Conservation (phyloP, 2,329 filamentous ascomycete species). For the Fusarium anguioides region DNA sequence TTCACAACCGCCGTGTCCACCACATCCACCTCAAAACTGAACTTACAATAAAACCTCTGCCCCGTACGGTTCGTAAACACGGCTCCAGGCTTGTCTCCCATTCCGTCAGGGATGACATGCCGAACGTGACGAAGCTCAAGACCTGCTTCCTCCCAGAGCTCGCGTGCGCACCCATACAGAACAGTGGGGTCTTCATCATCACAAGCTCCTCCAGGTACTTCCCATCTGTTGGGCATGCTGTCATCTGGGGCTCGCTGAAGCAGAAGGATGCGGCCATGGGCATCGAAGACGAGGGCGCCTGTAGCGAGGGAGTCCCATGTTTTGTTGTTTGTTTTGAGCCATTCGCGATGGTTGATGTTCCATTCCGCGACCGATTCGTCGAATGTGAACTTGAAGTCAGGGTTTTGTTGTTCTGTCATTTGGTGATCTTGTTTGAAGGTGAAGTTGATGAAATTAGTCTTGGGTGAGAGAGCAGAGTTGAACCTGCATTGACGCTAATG, state of each 20-base stretch:
- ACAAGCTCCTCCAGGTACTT: slow-evolving; percentile 61
- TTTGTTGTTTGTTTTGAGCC: slow-evolving; percentile 42
- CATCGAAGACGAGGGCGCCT: slow-evolving; percentile 52
- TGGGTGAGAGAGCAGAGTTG: neutral
- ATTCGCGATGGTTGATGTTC: slow-evolving; percentile 42
- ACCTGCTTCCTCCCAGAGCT: slow-evolving; percentile 61
- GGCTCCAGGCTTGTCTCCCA: slow-evolving; percentile 33
- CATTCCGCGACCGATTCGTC: slow-evolving; percentile 39
- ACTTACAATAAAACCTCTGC: slow-evolving; percentile 46
- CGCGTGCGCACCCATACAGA: slow-evolving; percentile 57
- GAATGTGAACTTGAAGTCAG: slow-evolving; percentile 39
- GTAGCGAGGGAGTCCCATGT: slow-evolving; percentile 48
- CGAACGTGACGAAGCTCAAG: slow-evolving; percentile 48
- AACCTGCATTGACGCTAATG: slow-evolving; percentile 8
- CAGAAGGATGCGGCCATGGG: slow-evolving; percentile 53
- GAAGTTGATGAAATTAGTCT: neutral
- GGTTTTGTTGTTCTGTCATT: slow-evolving; percentile 22
- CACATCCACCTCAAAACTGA: slow-evolving; percentile 54
- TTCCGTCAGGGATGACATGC: slow-evolving; percentile 47
- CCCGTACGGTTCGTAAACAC: slow-evolving; percentile 52
- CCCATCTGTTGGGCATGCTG: slow-evolving; percentile 60
- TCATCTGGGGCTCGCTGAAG: slow-evolving; percentile 59
- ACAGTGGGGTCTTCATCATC: slow-evolving; percentile 56
- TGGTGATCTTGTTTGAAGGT: neutral
- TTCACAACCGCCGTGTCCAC: slow-evolving; percentile 42